Percentiles rank a stretch among this genome's conserved stretches.
These are phyloP conservation scores for Fusarium graminum DNA, from an alignment of 2,329 filamentous ascomycete species.

Conservation along the genomic window DNA sequence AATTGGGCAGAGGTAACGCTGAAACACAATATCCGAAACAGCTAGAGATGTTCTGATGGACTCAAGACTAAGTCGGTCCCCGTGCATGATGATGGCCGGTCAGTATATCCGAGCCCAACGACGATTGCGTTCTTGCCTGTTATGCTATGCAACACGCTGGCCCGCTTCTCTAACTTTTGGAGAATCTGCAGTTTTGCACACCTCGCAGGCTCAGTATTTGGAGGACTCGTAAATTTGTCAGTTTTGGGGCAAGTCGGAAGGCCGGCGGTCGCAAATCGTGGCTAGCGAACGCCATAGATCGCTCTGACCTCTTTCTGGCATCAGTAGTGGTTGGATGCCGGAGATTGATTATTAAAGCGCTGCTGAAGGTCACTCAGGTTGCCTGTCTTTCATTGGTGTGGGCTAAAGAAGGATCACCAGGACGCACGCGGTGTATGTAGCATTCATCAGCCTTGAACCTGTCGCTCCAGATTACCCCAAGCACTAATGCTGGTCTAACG, in stretches of 20 bases:
- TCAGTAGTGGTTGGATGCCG: constrained; percentile 3
- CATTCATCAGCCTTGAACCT: constrained; percentile 24
- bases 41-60: constrained; percentile 31
- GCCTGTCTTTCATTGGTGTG: constrained; percentile 8
- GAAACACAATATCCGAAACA: constrained; percentile 48
- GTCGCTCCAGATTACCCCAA: constrained; percentile 33
- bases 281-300: constrained; percentile 33
- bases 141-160: constrained; percentile 17
- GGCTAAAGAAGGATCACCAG: constrained; percentile 4
- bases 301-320: constrained; percentile 25
- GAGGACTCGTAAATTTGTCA: constrained; percentile 12
- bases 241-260: constrained; percentile 11
- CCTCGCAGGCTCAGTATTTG: constrained; percentile 18
- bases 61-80: constrained; percentile 17
- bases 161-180: constrained; percentile 23
- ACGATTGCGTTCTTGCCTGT: constrained; percentile 8
- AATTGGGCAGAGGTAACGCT: constrained; percentile 32
- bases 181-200: constrained; percentile 12
- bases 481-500: constrained; percentile 30
- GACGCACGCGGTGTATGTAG: constrained; percentile 9
- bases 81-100: constrained; percentile 28
- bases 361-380: constrained; percentile 11
- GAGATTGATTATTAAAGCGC: constrained; percentile 15
- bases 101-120: constrained; percentile 10
- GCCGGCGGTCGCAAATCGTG: constrained; percentile 15